Evolutionary conservation across 306 rosid species (phyloP).

Genomic region (Glycyrrhiza uralensis): DNA sequence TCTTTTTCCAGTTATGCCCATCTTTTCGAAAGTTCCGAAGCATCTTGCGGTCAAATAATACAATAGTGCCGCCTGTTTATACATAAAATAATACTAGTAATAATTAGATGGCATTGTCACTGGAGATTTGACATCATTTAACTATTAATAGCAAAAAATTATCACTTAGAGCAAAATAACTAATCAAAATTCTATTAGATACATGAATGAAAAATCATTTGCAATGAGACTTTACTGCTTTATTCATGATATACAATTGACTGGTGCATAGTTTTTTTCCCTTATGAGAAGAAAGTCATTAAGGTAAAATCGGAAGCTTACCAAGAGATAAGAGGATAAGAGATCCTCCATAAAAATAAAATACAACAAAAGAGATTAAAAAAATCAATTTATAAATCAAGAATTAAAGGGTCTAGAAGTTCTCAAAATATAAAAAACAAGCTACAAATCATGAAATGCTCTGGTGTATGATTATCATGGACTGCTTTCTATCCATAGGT

Average conservation of each 20-base stretch:
- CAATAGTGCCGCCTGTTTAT: constrained; percentile 76
- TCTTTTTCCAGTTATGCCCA: constrained; percentile 98
- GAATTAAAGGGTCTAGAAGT: neutral
- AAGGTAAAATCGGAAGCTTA: neutral
- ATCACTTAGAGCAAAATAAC: neutral
- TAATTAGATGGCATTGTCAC: constrained; percentile 8
- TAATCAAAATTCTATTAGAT: constrained; percentile 8
- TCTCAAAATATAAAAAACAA: neutral
- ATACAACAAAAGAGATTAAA: neutral
- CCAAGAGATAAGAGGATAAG: neutral
- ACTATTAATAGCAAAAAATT: constrained; percentile 15
- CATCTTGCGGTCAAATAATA: constrained; percentile 85
- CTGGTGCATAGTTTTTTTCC: neutral
- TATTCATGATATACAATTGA: neutral
- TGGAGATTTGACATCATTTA: constrained; percentile 16
- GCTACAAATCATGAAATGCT: neutral
- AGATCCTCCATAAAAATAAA: neutral
- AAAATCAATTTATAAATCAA: neutral
- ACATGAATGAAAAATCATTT: constrained; percentile 12
- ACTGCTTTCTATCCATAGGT: neutral
- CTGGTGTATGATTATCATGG: constrained; percentile 6
- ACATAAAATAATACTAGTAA: constrained; percentile 14
- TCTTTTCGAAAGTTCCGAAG: constrained; percentile 93
- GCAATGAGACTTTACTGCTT: constrained; percentile 2
- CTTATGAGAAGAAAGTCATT: neutral